Base-by-base conservation (phyloP, 1,139 yeast genomes). In the Blastobotrys persicus region DNA sequence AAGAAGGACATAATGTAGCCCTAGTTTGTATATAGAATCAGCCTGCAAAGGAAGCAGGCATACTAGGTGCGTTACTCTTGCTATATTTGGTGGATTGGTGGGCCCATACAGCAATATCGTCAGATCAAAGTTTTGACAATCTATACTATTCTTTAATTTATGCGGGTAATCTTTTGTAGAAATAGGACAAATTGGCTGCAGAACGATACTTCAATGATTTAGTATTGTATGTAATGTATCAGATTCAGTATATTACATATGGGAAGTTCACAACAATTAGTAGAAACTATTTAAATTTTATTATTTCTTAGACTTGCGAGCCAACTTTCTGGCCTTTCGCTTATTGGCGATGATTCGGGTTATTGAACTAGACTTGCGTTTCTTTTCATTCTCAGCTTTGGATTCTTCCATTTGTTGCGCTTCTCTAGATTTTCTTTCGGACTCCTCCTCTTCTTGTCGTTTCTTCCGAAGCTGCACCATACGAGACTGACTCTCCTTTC, bases 401-500 rank as follows among this genome's bases (percentile, higher is more conserved):
- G 63, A 63, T 46, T 55, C 57, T n/a, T 51, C 64, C 17, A 53
- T 60, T 20, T 62, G 69, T 32, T 59, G 67, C 28, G 59, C 69
- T 45, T 67, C 52, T 33, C 52, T 56, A 38, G 47, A 52, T 20
- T 55, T 45, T 53, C 45, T 50, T 41, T 50, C 64, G 19, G 54
- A 60, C 9, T 63, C 72, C 9, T 57, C 69, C 13, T 60, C 69
- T 45, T 69, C 73, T 40, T 62, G 63, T 42, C 61, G 66, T 56
- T 57, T 59, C 19, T 55, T 53, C 16, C 55, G 47, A 14, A 40
- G 46, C 37, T 53, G 57, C 38, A 54, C 53, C 19, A 56, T 59
- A 23, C 61, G 56, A 39, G 43, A 44, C 34, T 63, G 65, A 14
- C 57, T 58, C 37, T 89, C 97, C 57, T 81, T 79, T 73, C 98